A percentile compares a stretch with the other conserved stretches of the same genome.
Evolutionary conservation across 1,139 yeast genomes (phyloP).

Genomic region (Pichia sp.): DNA sequence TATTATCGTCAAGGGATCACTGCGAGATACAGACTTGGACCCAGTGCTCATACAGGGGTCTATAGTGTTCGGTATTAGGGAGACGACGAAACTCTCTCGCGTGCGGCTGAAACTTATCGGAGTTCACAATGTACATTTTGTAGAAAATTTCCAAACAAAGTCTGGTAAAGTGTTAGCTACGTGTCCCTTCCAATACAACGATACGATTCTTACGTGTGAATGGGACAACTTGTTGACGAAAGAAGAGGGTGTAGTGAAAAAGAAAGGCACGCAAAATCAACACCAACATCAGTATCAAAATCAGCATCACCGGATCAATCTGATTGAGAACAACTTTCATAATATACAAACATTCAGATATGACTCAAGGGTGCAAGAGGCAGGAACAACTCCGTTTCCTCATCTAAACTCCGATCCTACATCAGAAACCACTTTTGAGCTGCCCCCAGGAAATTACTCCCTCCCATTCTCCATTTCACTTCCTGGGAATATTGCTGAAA

Average conservation of each 20-base stretch:
- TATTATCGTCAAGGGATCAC: constrained; percentile 49
- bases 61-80: too few species aligned
- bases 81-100: too few species aligned
- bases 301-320: too few species aligned
- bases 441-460: constrained; percentile 61
- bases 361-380: too few species aligned
- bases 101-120: too few species aligned
- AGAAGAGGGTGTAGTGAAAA: constrained; percentile 33
- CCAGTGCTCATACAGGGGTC: too few species aligned
- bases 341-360: too few species aligned
- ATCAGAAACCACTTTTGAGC: constrained; percentile 19
- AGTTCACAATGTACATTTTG: constrained; percentile 49
- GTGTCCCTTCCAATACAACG: constrained; percentile 21
- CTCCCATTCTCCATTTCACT: constrained; percentile 51
- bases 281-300: too few species aligned
- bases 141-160: constrained; percentile 29
- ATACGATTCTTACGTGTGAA: constrained; percentile 38
- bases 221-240: constrained; percentile 55
- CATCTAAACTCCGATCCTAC: constrained; percentile 6
- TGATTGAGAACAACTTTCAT: too few species aligned
- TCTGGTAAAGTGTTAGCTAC: constrained; percentile 8
- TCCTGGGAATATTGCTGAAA: constrained; percentile 58
- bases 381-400: constrained; percentile 32
- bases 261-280: background rate
- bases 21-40: constrained; percentile 40